phyloP scores from a whole-genome alignment of 768 basidiomycete genomes.

The Russula ochroleuca region DNA sequence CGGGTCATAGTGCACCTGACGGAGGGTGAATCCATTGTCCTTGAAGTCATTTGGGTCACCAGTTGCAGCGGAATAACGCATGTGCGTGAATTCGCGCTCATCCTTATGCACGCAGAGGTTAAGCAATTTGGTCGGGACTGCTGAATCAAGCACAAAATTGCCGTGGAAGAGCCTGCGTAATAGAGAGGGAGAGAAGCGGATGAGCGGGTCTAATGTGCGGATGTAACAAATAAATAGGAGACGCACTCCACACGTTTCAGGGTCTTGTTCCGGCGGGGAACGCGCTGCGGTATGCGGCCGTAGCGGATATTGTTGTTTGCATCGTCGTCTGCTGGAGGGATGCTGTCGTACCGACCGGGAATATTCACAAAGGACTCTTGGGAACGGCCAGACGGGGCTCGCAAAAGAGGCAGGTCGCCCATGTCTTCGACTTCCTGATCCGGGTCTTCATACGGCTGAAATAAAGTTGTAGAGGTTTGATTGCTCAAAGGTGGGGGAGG shows the following conservation, averaged over 20 bases:
- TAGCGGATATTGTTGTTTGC: slow-evolving; percentile 70
- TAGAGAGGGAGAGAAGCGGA: neutral
- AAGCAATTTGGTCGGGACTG: slow-evolving; percentile 87
- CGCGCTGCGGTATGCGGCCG: slow-evolving; percentile 85
- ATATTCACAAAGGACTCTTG: slow-evolving; percentile 35
- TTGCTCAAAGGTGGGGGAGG: slow-evolving; percentile 23
- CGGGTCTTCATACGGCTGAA: slow-evolving; percentile 32
- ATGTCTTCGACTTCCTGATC: slow-evolving; percentile 41
- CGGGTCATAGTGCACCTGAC: slow-evolving; percentile 89
- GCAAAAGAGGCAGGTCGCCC: slow-evolving; percentile 65
- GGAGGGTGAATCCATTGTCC: slow-evolving; percentile 73
- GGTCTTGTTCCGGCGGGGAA: slow-evolving; percentile 87
- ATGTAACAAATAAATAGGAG: neutral
- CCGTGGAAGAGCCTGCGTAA: slow-evolving; percentile 72
- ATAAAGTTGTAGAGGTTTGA: slow-evolving; percentile 21
- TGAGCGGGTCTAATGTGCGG: neutral
- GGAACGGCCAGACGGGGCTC: slow-evolving; percentile 25
- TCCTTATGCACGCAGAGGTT: slow-evolving; percentile 72
- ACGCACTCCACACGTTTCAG: slow-evolving; percentile 85
- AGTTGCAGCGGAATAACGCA: slow-evolving; percentile 95
- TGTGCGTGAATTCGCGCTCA: slow-evolving; percentile 90
- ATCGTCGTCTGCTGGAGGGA: slow-evolving; percentile 34
- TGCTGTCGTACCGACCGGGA: slow-evolving; percentile 42
- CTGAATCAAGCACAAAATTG: slow-evolving; percentile 87
- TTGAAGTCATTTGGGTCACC: slow-evolving; percentile 95